phyloP scores from a whole-genome alignment of 129 eudicot genomes.

The Helichrysum umbraculigerum region DNA sequence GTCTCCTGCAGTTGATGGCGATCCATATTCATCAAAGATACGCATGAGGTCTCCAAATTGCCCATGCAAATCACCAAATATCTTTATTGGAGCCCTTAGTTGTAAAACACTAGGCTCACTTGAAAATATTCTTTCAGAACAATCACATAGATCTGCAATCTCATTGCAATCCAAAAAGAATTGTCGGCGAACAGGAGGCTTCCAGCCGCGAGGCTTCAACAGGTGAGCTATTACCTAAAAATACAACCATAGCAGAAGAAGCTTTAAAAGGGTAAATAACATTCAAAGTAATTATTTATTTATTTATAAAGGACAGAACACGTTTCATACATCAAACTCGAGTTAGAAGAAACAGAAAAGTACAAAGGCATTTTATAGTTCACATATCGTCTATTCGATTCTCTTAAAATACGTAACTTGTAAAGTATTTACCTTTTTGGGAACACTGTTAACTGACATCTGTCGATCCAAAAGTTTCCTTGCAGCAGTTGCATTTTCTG shows the following conservation, averaged over 20 bases:
- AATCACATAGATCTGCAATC: constrained; percentile 90
- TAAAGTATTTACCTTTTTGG: constrained; percentile 68
- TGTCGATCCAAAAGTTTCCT: constrained; percentile 91
- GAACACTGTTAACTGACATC: constrained; percentile 89
- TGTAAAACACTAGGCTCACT: constrained; percentile 92
- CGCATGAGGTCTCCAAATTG: constrained; percentile 99
- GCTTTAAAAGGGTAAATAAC: neutral
- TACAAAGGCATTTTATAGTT: neutral
- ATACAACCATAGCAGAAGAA: neutral
- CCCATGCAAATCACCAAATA: constrained; percentile 97
- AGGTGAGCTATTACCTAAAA: constrained; percentile 79
- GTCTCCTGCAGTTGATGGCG: constrained; percentile 98
- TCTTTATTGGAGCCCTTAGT: constrained; percentile 89
- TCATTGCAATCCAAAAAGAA: constrained; percentile 94
- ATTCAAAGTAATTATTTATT: neutral
- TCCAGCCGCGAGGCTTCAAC: constrained; percentile 97
- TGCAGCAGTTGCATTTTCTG: constrained; percentile 96
- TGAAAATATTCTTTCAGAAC: constrained; percentile 86
- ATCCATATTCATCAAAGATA: constrained; percentile 95
- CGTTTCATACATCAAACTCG: neutral
- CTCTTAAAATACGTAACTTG: neutral
- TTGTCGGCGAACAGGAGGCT: constrained; percentile 91
- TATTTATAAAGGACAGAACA: neutral
- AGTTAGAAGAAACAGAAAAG: neutral
- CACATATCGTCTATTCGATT: neutral